A percentile compares a stretch with the other conserved stretches of the same genome.
Evolutionary conservation across 176 grass and related monocot species (phyloP).

Genomic region (Triticum timopheevii): DNA sequence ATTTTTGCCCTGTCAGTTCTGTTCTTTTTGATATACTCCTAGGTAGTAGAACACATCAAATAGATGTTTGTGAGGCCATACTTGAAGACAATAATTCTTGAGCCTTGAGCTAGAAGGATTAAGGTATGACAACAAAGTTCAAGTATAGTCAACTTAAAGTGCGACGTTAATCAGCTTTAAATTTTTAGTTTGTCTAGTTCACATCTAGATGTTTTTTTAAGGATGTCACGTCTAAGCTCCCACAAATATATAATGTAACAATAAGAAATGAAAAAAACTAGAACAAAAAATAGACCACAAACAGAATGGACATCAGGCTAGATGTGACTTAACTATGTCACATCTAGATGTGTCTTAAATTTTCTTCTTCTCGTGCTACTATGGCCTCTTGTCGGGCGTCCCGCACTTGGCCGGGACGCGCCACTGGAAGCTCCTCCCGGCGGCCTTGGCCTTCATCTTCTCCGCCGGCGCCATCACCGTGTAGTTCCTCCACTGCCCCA

Average conservation of each 20-base stretch:
- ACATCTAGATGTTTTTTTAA: too few relatives aligned
- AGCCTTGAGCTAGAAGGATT: not conserved
- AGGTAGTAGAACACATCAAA: too few relatives aligned
- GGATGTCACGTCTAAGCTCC: too few relatives aligned
- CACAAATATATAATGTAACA: too few relatives aligned
- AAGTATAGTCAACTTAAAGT: not conserved
- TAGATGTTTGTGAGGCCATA: not conserved
- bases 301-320: too few relatives aligned
- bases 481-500: constrained; percentile 49
- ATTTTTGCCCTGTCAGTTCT: too few relatives aligned
- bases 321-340: too few relatives aligned
- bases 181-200: too few relatives aligned
- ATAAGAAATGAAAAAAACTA: too few relatives aligned
- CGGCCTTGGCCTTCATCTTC: constrained; percentile 4
- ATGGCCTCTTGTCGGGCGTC: not conserved
- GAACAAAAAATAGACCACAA: too few relatives aligned
- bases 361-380: not conserved
- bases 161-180: not conserved
- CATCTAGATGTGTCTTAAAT: too few relatives aligned
- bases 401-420: constrained; percentile 32
- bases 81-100: not conserved
- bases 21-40: too few relatives aligned
- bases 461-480: not conserved
- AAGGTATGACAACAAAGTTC: not conserved
- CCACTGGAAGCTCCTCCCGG: not conserved